Evolutionary conservation across 441 rosid genomes (phyloP), one percentile per base, ranked within the genome.

Genomic region (Iberis amara): DNA sequence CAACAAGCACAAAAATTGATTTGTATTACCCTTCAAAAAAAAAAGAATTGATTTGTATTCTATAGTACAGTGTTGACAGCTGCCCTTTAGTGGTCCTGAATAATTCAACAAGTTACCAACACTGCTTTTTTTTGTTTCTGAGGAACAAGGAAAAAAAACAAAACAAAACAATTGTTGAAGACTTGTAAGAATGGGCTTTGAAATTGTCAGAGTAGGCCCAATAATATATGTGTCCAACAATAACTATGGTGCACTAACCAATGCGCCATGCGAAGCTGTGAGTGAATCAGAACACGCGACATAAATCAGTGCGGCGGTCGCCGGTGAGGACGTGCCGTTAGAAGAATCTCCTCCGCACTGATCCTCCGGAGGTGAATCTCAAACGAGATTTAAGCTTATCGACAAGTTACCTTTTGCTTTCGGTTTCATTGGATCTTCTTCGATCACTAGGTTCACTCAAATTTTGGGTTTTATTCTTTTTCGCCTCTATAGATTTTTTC

Each of bases 311-410:
- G 47, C 36, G 63, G 53, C 12, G 57, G 57, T 64, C 62, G 21
- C 68, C 68, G 68, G 68, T 40, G 47, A 56, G 50, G 55, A 39
- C 49, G 48, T 31, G 36, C 37, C 45, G 39, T 32, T 47, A 32
- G 39, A 55, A 31, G 2, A 41, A 49, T 12, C 47, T 28, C 11
- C 13, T 36, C 26, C 15, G 3, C 2, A 45, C 48, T 55, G 4
- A 11, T 18, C 5, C 31, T 11, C 26, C 26, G 5, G 21, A 38
- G 55, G 52, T n/a, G n/a, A n/a, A n/a, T n/a, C n/a, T n/a, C 42
- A 31, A 30, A 5, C 11, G 5, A 30, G 27, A 56, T 23, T 39
- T 14, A 26, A 7, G 31, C 54, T 14, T 30, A 30, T 39, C 12
- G 15, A n/a, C 31, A 26, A 10, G 24, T 58, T 2, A 59, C 26